Conservation (phyloP, 768 basidiomycete genomes). For the Scleroderma bovista region DNA sequence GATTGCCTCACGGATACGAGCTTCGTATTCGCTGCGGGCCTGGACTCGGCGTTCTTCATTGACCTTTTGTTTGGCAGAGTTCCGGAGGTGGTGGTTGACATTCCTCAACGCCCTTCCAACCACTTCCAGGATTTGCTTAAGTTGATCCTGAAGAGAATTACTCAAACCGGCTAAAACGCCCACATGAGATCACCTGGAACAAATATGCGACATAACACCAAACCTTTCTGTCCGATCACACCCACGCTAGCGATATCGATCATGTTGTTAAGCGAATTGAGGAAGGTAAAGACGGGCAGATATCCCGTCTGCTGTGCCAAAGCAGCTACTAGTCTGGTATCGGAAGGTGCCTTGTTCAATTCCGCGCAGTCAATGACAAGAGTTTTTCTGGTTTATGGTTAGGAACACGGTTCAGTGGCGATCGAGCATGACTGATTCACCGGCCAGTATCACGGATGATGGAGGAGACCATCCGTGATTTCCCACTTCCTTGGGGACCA, state of each 20-base stretch:
- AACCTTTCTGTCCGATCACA: slow-evolving; percentile 93
- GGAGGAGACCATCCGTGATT: slow-evolving; percentile 51
- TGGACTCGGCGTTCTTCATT: slow-evolving; percentile 33
- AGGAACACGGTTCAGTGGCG: background rate
- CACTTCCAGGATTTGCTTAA: slow-evolving; percentile 79
- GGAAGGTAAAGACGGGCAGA: slow-evolving; percentile 82
- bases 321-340: slow-evolving; percentile 57
- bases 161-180: slow-evolving; percentile 66
- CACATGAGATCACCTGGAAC: background rate
- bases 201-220: slow-evolving; percentile 2
- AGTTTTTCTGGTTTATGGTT: slow-evolving; percentile 42
- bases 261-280: slow-evolving; percentile 73
- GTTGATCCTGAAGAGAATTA: slow-evolving; percentile 71
- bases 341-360: slow-evolving; percentile 64
- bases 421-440: slow-evolving; percentile 25
- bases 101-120: slow-evolving; percentile 66
- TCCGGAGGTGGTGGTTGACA: slow-evolving; percentile 48
- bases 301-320: slow-evolving; percentile 85
- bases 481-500: slow-evolving; percentile 82
- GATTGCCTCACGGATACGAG: slow-evolving; percentile 42
- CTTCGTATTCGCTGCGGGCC: slow-evolving; percentile 34
- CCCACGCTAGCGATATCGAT: slow-evolving; percentile 92
- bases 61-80: slow-evolving; percentile 36
- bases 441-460: slow-evolving; percentile 50
- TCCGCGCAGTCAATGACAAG: slow-evolving; percentile 82